A percentile compares a stretch with the other conserved stretches of the same genome.
phyloP scores from a whole-genome alignment of 768 basidiomycete genomes.

The Galerina marginata region DNA sequence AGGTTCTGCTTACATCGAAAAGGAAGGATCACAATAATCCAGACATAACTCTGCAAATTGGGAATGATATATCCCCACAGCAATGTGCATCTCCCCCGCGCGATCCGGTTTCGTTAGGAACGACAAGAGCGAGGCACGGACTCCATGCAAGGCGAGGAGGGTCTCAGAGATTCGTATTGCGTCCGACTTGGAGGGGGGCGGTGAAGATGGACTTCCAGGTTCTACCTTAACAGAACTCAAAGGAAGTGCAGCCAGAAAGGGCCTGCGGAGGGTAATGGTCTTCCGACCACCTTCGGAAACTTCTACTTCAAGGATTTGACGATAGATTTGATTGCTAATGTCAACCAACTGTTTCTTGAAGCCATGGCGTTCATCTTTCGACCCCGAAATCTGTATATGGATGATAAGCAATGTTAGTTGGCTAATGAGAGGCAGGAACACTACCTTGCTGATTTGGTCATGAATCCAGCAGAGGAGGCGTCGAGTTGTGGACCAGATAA shows the following conservation, averaged over 20 bases:
- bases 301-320: conserved; percentile 16
- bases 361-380: not conserved
- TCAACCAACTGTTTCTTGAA: not conserved
- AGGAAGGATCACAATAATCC: conserved; percentile 14
- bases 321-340: conserved; percentile 15
- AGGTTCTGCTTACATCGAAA: conserved; percentile 13
- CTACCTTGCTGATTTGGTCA: conserved; percentile 4
- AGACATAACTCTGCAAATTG: conserved; percentile 24
- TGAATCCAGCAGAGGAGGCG: conserved; percentile 20
- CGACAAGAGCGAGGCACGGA: conserved; percentile 13
- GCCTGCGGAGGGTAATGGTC: conserved; percentile 7
- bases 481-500: conserved; percentile 17
- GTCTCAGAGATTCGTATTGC: conserved; percentile 11
- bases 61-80: conserved; percentile 15
- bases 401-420: too few relatives aligned
- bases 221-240: not conserved
- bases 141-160: conserved; percentile 16
- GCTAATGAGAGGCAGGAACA: not conserved
- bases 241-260: conserved; percentile 2
- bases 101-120: conserved; percentile 15
- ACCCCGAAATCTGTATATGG: not conserved
- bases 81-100: conserved; percentile 8
- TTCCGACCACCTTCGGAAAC: not conserved
- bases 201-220: not conserved
- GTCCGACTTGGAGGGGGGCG: not conserved